Evolutionary conservation across 2,329 filamentous ascomycete species (phyloP).

Genomic region (Elsinoe batatas): DNA sequence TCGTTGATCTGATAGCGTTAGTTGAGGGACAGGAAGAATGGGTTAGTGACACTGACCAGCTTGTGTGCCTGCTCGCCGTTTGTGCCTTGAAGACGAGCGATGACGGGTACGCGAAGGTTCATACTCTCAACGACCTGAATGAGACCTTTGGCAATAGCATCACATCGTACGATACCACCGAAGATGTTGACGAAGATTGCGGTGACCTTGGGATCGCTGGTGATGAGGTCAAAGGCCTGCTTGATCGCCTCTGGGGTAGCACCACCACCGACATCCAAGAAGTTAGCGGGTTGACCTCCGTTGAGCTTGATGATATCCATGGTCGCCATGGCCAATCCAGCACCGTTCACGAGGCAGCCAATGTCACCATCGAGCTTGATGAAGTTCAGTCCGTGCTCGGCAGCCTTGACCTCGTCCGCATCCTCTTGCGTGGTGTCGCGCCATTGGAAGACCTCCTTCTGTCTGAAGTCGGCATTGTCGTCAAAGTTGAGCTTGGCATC

Average conservation of each 20-base stretch:
- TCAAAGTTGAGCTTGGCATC: conserved; percentile 98
- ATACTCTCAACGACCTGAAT: conserved; percentile 91
- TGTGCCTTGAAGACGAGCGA: conserved; percentile 93
- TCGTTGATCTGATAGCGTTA: conserved; percentile 62
- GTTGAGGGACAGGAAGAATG: neutral
- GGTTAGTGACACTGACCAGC: conserved; percentile 39
- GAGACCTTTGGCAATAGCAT: conserved; percentile 91
- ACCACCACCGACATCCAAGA: conserved; percentile 96
- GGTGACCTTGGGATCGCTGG: conserved; percentile 93
- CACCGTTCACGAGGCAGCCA: conserved; percentile 97
- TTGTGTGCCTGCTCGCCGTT: conserved; percentile 94
- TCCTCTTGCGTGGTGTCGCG: conserved; percentile 95
- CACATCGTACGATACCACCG: conserved; percentile 95
- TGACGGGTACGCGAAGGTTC: conserved; percentile 93
- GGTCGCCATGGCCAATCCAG: conserved; percentile 97
- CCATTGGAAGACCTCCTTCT: conserved; percentile 91
- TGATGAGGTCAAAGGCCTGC: conserved; percentile 97
- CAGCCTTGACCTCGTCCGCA: conserved; percentile 92
- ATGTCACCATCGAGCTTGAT: conserved; percentile 99
- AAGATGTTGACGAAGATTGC: conserved; percentile 99
- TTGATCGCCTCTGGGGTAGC: conserved; percentile 94
- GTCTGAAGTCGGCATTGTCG: conserved; percentile 97
- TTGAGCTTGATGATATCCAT: conserved; percentile 99
- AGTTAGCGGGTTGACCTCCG: conserved; percentile 91
- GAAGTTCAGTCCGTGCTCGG: conserved; percentile 91